A percentile compares a stretch with the other conserved stretches of the same genome.
Conservation (phyloP, 2,329 filamentous ascomycete genomes). For the Scedosporium apiospermum region DNA sequence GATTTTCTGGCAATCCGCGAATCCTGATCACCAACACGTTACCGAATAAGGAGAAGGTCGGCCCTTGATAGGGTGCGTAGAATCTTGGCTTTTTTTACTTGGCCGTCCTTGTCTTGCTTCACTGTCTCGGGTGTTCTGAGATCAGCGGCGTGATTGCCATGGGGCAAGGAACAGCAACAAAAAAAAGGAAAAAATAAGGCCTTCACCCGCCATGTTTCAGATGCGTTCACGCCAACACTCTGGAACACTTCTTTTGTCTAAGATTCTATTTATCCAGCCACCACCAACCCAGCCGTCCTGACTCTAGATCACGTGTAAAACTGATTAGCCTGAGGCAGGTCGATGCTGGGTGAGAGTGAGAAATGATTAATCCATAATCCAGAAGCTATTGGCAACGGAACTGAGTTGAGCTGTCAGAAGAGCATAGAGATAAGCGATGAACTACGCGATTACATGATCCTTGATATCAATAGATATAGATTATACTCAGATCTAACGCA, state of each 20-base stretch:
- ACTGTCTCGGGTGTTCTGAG: neutral
- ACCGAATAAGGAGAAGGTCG: neutral
- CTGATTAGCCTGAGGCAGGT: neutral
- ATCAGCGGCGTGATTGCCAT: neutral
- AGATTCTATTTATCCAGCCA: constrained; percentile 2
- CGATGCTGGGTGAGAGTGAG: neutral
- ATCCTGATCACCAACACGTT: neutral
- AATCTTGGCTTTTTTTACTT: neutral
- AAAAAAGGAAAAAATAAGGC: neutral
- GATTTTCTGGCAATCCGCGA: neutral
- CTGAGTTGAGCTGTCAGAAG: too few species aligned
- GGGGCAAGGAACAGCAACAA: too few species aligned
- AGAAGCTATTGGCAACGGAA: too few species aligned
- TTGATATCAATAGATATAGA: too few species aligned
- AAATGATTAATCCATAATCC: too few species aligned
- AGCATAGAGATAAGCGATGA: too few species aligned
- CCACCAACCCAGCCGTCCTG: neutral
- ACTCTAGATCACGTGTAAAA: constrained; percentile 1
- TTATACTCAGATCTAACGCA: too few species aligned
- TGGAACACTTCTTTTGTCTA: constrained; percentile 4
- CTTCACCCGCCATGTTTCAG: constrained; percentile 2
- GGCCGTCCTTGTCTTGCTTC: neutral
- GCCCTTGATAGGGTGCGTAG: neutral
- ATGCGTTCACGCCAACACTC: neutral
- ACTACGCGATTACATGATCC: too few species aligned